A percentile compares a stretch with the other conserved stretches of the same genome.
phyloP scores from a whole-genome alignment of 140 eudicot genomes.

The Anethum foeniculum region DNA sequence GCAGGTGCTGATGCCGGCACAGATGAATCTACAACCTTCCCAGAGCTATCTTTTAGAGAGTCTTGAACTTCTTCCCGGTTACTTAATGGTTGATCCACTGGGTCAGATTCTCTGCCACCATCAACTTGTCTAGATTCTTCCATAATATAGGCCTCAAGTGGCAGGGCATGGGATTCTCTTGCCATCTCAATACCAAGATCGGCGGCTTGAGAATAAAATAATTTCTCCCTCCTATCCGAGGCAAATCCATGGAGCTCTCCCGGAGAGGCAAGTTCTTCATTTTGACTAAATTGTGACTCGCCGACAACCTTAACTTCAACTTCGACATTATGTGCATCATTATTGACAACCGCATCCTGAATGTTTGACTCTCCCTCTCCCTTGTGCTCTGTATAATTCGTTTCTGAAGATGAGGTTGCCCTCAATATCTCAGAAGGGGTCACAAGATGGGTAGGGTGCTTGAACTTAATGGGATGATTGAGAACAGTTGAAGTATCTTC shows the following conservation, averaged over 20 bases:
- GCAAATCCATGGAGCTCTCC: conserved; percentile 34
- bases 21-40: conserved; percentile 29
- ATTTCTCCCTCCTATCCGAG: conserved; percentile 39
- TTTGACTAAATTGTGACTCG: conserved; percentile 46
- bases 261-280: conserved; percentile 33
- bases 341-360: conserved; percentile 44
- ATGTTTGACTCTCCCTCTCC: conserved; percentile 44
- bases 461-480: conserved; percentile 49
- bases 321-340: conserved; percentile 51
- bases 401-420: conserved; percentile 71
- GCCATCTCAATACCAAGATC: conserved; percentile 76
- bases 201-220: conserved; percentile 76
- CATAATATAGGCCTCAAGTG: conserved; percentile 36
- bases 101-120: conserved; percentile 34
- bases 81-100: conserved; percentile 36
- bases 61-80: conserved; percentile 45
- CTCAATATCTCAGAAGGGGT: conserved; percentile 84
- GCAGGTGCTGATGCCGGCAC: conserved; percentile 35
- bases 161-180: conserved; percentile 31
- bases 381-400: conserved; percentile 43
- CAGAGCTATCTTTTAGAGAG: conserved; percentile 35
- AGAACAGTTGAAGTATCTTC: conserved; percentile 31
- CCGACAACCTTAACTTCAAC: conserved; percentile 82
- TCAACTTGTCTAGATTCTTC: conserved; percentile 50
- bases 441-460: conserved; percentile 95